Base-by-base conservation (phyloP, 257 asterid species). In the Solanum lycopersicoides region DNA sequence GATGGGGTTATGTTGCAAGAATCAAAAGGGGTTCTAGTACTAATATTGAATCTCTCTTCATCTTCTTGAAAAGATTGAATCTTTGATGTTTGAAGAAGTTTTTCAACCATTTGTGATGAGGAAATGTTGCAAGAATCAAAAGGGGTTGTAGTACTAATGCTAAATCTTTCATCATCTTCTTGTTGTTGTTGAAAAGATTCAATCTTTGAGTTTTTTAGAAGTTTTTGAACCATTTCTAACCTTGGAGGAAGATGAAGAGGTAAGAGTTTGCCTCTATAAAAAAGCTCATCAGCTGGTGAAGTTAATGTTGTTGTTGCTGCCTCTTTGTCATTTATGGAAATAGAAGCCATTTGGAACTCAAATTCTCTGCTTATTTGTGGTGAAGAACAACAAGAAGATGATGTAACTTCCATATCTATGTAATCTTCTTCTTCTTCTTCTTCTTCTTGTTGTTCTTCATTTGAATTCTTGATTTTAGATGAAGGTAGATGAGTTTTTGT, bases 241-340 rank as follows among this genome's bases (percentile, higher is more conserved):
- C 96, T 91, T 3, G 98, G 94, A 35, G 93, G 95, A 92, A 91
- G 93, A 89, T 92, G 92, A 83, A 97, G 99, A 8, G 99, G 99
- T 87, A 95, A 95, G 90, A 95, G 98, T 30, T 91, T 93, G 76
- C 99, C 99, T 23, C 94, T 94, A 95, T 91, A 92, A 89, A 97
- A 97, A 88, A 97, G 98, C 76, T 95, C 97, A 86, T 97, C 99
- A 15, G 98, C 99, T 2, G 97, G 93, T 59, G 90, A 93, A 63
- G 93, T 84, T 35, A 89, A 84, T 60, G 90, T 85, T 89, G 91
- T 15, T 21, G 79, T 21, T 74, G 20, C 15, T 32, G 25, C 39
- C 2, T 89, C 91, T 30, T 73, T 92, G 18, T 88, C 91, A 74
- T 74, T 74, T 6, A 50, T 39, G 91, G 89, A 41, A 41, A 87